Evolutionary conservation across 352 stramenopile species (phyloP).

Genomic region (Thalassiosira delicatula): DNA sequence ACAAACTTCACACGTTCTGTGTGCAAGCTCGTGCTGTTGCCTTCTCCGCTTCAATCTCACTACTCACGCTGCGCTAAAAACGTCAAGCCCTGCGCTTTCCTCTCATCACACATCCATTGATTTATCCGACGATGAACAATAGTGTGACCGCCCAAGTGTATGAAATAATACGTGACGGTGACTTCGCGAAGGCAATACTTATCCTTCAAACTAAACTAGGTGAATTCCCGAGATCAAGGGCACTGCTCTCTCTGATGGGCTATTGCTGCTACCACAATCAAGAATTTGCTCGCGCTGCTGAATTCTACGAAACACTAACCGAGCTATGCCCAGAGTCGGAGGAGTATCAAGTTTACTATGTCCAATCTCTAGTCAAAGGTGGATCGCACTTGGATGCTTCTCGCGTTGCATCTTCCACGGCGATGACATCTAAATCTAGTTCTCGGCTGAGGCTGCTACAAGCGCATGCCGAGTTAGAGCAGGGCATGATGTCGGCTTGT

Average conservation of each 20-base stretch:
- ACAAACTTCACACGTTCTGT: too few relatives aligned
- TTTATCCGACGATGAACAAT: too few relatives aligned
- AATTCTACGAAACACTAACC: constrained; percentile 94
- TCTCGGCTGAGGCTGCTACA: constrained; percentile 69
- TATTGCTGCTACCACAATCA: constrained; percentile 97
- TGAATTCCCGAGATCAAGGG: constrained; percentile 91
- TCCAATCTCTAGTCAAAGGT: constrained; percentile 93
- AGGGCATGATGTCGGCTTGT: constrained; percentile 92
- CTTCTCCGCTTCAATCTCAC: too few relatives aligned
- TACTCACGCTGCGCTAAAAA: too few relatives aligned
- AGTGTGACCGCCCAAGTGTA: too few relatives aligned
- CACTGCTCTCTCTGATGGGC: constrained; percentile 93
- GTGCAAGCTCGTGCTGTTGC: too few relatives aligned
- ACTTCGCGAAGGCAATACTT: constrained; percentile 90
- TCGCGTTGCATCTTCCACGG: constrained; percentile 53
- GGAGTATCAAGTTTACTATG: constrained; percentile 95
- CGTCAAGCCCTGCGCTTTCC: too few relatives aligned
- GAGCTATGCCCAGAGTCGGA: constrained; percentile 92
- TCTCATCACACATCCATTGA: too few relatives aligned
- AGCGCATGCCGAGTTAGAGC: constrained; percentile 93
- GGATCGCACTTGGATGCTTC: constrained; percentile 83
- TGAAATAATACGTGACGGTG: too few relatives aligned
- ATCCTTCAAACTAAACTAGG: constrained; percentile 78
- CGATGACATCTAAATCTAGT: constrained; percentile 46
- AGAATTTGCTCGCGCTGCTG: constrained; percentile 89